Evolutionary conservation across 331 rosid species (phyloP).

Genomic region (Saraca asoca): DNA sequence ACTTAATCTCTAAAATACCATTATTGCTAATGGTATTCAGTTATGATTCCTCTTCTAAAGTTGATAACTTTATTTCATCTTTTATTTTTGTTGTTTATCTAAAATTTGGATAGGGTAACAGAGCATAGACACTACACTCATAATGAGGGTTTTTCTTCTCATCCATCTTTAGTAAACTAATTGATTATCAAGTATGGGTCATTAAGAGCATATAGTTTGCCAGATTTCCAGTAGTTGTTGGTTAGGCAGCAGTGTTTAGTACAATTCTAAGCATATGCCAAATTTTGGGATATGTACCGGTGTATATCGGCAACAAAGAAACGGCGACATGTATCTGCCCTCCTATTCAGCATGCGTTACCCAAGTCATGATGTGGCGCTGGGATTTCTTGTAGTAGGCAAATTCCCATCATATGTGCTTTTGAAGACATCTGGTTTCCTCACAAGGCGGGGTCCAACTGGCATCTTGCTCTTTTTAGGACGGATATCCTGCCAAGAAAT

Average conservation of each 20-base stretch:
- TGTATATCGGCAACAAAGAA: neutral
- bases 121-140: neutral
- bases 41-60: neutral
- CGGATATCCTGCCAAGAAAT: slow-evolving; percentile 46
- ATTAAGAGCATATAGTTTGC: neutral
- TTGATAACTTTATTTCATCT: neutral
- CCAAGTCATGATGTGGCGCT: slow-evolving; percentile 19
- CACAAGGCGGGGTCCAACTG: slow-evolving; percentile 43
- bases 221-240: neutral
- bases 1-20: neutral
- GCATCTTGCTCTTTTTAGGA: slow-evolving; percentile 43
- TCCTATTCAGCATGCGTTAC: neutral
- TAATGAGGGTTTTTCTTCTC: neutral
- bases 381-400: slow-evolving; percentile 41
- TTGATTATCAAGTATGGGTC: neutral
- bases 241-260: neutral
- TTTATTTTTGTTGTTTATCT: too few relatives aligned
- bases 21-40: too few relatives aligned
- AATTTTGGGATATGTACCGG: neutral
- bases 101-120: neutral
- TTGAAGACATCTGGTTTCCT: slow-evolving; percentile 57
- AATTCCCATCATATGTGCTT: slow-evolving; percentile 49
- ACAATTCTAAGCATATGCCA: neutral
- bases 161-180: too few relatives aligned
- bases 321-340: neutral